Evolutionary conservation across 2,329 filamentous ascomycete species (phyloP).

Genomic region (Akanthomyces muscarius): DNA sequence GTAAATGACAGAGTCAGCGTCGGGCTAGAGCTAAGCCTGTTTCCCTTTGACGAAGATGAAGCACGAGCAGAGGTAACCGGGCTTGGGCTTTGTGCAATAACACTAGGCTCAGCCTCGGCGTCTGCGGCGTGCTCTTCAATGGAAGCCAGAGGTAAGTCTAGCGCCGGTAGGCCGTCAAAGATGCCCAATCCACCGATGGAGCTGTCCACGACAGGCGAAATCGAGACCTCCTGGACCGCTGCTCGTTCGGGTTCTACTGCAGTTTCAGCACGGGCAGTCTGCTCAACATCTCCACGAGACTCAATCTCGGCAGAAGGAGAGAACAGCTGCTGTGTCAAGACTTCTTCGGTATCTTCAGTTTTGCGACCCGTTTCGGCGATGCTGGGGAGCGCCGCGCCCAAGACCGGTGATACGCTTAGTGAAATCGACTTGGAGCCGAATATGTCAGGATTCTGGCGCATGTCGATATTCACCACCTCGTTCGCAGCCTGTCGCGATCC

Average conservation of each 20-base stretch:
- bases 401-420: neutral
- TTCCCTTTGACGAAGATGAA: neutral
- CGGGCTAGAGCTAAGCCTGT: slow-evolving; percentile 11
- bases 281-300: neutral
- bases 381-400: neutral
- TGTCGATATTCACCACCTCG: slow-evolving; percentile 32
- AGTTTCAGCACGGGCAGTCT: neutral
- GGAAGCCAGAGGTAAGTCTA: neutral
- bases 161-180: neutral
- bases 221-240: neutral
- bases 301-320: slow-evolving; percentile 1
- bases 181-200: neutral
- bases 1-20: slow-evolving; percentile 25
- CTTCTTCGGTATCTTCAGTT: neutral
- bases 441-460: slow-evolving; percentile 34
- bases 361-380: slow-evolving; percentile 11
- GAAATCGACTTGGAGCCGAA: slow-evolving; percentile 26
- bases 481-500: slow-evolving; percentile 14
- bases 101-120: neutral
- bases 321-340: neutral
- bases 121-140: neutral
- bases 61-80: neutral
- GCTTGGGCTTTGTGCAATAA: slow-evolving; percentile 5
- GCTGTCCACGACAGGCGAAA: neutral
- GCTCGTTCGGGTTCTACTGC: neutral